A percentile compares a stretch with the other conserved stretches of the same genome.
These are phyloP conservation scores for Chimonanthus praecox DNA, from an alignment of 164 flowering plant genomes.

Conservation along the genomic window DNA sequence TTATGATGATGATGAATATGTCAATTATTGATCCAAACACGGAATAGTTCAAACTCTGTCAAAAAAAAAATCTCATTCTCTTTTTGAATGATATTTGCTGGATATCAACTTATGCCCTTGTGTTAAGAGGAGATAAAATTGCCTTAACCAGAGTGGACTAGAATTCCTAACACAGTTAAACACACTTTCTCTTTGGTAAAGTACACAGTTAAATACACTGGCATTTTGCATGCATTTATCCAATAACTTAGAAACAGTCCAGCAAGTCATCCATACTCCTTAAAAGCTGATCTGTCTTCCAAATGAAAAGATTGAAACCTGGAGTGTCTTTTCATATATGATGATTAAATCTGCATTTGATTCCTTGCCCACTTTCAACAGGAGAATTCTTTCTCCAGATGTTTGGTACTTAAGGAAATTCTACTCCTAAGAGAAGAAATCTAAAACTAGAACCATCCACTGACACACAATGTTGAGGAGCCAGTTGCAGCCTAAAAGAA, in stretches of 20 bases:
- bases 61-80: not conserved
- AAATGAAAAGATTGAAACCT: not conserved
- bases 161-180: not conserved
- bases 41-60: not conserved
- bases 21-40: not conserved
- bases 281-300: not conserved
- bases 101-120: not conserved
- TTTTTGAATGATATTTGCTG: not conserved
- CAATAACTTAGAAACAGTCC: not conserved
- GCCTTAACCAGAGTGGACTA: not conserved
- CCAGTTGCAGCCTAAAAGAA: not conserved
- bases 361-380: not conserved
- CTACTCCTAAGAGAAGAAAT: not conserved
- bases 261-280: not conserved
- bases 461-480: not conserved
- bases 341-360: not conserved
- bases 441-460: not conserved
- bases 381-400: not conserved
- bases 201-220: not conserved
- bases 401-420: not conserved
- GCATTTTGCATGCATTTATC: not conserved
- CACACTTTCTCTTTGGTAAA: not conserved
- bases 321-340: not conserved
- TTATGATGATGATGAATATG: too few species aligned
- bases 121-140: not conserved